Evolutionary conservation across 176 grass and related monocot genomes (phyloP).

Genomic region (Raddia distichophylla): DNA sequence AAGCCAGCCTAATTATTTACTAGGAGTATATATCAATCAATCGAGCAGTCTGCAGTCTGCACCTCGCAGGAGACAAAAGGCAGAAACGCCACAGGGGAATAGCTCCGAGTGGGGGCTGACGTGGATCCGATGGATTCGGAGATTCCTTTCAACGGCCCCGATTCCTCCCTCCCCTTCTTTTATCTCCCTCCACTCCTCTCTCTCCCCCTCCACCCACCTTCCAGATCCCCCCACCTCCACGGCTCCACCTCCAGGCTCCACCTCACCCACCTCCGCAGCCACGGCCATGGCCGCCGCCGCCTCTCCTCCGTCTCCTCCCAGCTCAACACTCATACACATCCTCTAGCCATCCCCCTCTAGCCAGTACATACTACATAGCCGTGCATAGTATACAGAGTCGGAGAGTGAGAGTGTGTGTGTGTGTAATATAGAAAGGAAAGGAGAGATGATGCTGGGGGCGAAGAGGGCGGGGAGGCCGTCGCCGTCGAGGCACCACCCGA

Average conservation of each 20-base stretch:
- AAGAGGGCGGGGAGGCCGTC: conserved; percentile 33
- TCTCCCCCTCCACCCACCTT: neutral
- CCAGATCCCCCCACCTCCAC: neutral
- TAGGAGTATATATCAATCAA: neutral
- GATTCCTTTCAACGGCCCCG: conserved; percentile 56
- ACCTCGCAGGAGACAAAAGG: neutral
- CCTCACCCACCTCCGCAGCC: neutral
- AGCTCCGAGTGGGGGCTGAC: conserved; percentile 15
- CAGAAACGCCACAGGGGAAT: neutral
- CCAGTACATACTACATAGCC: conserved; percentile 13
- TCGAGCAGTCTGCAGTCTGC: too few species aligned
- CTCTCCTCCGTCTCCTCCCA: neutral
- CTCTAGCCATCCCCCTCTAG: conserved; percentile 9
- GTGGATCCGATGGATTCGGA: conserved; percentile 34
- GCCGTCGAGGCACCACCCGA: conserved; percentile 7
- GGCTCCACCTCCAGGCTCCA: too few species aligned
- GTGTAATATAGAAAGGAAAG: neutral
- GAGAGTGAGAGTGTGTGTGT: neutral
- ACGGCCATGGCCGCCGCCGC: neutral
- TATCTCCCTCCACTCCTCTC: conserved; percentile 37
- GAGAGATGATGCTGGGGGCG: conserved; percentile 61
- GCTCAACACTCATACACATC: neutral
- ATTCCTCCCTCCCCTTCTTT: conserved; percentile 55
- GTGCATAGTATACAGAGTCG: neutral
- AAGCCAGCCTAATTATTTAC: neutral